A percentile compares a stretch with the other conserved stretches of the same genome.
phyloP scores from a whole-genome alignment of 1,284 basidiomycete species.

The Ceratobasidium sp. region DNA sequence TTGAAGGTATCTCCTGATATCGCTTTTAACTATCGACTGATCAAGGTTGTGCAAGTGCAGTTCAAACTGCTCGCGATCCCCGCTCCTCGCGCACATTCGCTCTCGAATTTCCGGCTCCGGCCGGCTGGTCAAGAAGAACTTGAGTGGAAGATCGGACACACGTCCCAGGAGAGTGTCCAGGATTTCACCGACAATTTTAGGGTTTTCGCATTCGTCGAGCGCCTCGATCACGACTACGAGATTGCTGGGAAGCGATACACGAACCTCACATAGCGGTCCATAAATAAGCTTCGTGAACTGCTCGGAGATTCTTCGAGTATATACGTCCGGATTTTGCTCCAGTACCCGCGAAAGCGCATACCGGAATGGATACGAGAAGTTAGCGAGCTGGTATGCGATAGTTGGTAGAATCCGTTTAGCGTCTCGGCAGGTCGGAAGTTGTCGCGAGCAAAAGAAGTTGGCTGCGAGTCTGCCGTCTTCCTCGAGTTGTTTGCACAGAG shows the following conservation, averaged over 20 bases:
- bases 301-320: background rate
- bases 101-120: slow-evolving; percentile 8
- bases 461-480: background rate
- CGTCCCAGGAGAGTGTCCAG: background rate
- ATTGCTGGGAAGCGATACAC: background rate
- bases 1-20: slow-evolving; percentile 4
- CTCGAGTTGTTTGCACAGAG: background rate
- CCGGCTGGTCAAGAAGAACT: slow-evolving; percentile 31
- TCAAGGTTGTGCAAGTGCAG: slow-evolving; percentile 18
- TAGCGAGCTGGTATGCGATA: slow-evolving; percentile 3
- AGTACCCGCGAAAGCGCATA: background rate
- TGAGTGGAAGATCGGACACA: background rate
- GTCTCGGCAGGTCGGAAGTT: background rate
- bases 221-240: background rate
- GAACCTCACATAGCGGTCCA: background rate
- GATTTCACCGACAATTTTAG: background rate
- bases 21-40: background rate
- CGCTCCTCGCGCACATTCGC: background rate
- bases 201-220: slow-evolving; percentile 6
- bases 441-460: background rate
- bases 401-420: background rate
- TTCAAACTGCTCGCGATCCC: background rate
- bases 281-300: slow-evolving; percentile 1
- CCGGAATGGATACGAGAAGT: background rate
- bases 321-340: background rate